Conservation (phyloP, 805 yeast species). For the Kodamaea kaohsiungensis region DNA sequence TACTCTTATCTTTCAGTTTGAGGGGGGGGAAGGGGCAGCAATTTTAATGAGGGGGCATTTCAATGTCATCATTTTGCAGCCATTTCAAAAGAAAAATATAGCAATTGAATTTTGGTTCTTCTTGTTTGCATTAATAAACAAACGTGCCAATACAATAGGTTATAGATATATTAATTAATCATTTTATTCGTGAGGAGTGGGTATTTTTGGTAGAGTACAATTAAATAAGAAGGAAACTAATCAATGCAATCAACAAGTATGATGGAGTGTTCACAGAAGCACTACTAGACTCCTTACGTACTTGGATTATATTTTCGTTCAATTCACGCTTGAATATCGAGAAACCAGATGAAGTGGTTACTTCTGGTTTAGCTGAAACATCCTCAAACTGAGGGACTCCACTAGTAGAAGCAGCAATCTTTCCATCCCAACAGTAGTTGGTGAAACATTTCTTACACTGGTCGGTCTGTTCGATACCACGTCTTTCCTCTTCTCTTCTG, state of each 20-base stretch:
- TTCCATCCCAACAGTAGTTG: slow-evolving; percentile 76
- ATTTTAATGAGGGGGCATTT: too few species aligned
- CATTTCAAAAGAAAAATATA: too few species aligned
- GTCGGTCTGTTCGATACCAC: slow-evolving; percentile 56
- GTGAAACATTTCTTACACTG: slow-evolving; percentile 74
- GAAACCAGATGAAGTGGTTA: background rate
- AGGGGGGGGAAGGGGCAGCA: too few species aligned
- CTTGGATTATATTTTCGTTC: background rate
- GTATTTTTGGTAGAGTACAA: background rate
- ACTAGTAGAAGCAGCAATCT: slow-evolving; percentile 3
- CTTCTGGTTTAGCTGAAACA: background rate
- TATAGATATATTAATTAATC: background rate
- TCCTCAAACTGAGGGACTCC: background rate
- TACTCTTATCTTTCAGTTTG: too few species aligned
- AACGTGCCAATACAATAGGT: too few species aligned
- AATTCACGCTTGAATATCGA: background rate
- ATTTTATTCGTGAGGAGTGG: background rate
- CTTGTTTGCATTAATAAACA: too few species aligned
- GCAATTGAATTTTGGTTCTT: too few species aligned
- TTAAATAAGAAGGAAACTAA: background rate
- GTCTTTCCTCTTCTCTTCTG: slow-evolving; percentile 74
- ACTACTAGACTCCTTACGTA: background rate
- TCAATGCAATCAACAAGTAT: background rate
- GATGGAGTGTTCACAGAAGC: background rate
- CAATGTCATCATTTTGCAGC: too few species aligned